A percentile compares a stretch with the other conserved stretches of the same genome.
phyloP scores from a whole-genome alignment of 2,329 filamentous ascomycete genomes.

The Colletotrichum gigasporum region DNA sequence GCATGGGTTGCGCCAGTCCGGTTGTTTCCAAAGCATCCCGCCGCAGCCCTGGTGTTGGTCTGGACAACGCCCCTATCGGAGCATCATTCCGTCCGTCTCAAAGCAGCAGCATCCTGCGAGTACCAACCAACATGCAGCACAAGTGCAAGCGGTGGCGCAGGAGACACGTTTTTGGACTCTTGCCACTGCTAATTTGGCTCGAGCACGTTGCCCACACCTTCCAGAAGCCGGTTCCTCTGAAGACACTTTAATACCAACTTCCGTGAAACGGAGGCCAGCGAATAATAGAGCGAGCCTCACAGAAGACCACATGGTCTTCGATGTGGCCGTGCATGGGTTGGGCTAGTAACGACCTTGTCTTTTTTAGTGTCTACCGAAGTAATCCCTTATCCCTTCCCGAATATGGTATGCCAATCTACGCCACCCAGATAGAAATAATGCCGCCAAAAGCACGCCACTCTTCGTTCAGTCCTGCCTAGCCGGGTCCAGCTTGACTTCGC shows the following conservation, averaged over 20 bases:
- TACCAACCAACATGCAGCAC: background rate
- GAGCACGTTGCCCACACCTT: slow-evolving; percentile 8
- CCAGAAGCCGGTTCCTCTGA: slow-evolving; percentile 22
- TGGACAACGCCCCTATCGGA: slow-evolving; percentile 1
- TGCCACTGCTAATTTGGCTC: slow-evolving; percentile 9
- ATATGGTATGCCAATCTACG: slow-evolving; percentile 8
- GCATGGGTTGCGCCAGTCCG: background rate
- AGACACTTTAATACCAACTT: background rate
- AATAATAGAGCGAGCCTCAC: background rate
- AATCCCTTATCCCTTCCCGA: background rate
- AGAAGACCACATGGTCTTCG: background rate
- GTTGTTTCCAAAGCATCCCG: background rate
- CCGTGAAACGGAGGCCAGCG: slow-evolving; percentile 12
- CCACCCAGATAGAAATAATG: slow-evolving; percentile 2
- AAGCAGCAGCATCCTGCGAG: background rate
- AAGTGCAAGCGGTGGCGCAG: background rate
- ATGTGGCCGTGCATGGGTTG: background rate
- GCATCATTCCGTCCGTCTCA: slow-evolving; percentile 1
- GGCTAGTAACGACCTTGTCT: background rate
- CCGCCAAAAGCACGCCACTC: slow-evolving; percentile 12
- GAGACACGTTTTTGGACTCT: background rate
- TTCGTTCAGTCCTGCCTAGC: slow-evolving; percentile 33
- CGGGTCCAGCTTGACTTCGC: slow-evolving; percentile 31
- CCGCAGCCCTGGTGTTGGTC: background rate
- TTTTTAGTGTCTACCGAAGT: background rate